phyloP scores from a whole-genome alignment of 345 rosid species.

The Ceriops zippeliana region DNA sequence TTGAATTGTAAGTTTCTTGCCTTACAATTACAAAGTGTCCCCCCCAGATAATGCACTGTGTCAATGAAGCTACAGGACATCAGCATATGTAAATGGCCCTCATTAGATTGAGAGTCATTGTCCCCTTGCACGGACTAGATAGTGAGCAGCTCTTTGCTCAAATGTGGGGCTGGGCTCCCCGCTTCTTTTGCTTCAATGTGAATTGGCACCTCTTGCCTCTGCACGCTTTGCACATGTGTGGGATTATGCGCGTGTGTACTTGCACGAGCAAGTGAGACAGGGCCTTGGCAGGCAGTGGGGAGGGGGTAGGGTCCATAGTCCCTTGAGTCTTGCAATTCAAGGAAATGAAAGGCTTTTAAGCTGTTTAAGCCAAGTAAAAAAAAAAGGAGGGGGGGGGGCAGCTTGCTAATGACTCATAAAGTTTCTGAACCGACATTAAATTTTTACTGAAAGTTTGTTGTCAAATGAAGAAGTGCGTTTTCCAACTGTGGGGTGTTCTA shows the following conservation, averaged over 20 bases:
- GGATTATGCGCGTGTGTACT: not conserved
- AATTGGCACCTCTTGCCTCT: not conserved
- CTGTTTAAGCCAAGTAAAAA: not conserved
- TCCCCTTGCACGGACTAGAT: conserved; percentile 39
- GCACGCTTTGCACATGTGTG: not conserved
- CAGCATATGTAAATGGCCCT: conserved; percentile 28
- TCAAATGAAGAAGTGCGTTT: too few relatives aligned
- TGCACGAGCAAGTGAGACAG: not conserved
- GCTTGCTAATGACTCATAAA: conserved; percentile 1
- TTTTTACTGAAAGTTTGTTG: too few relatives aligned
- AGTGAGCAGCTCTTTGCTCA: conserved; percentile 18
- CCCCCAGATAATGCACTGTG: conserved; percentile 31
- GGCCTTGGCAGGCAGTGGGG: not conserved
- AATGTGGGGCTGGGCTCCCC: conserved; percentile 6
- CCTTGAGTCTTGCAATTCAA: conserved; percentile 27
- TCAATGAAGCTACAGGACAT: conserved; percentile 22
- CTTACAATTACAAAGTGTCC: conserved; percentile 21
- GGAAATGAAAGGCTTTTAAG: conserved; percentile 10
- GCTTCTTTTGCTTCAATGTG: not conserved
- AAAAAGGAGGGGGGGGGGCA: not conserved
- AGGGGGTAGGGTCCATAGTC: not conserved
- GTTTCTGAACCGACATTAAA: too few relatives aligned
- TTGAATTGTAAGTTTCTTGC: conserved; percentile 35
- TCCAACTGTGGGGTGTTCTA: too few relatives aligned
- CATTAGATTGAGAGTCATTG: conserved; percentile 29